Conservation (phyloP, 1,139 yeast genomes). For the Scheffersomyces illinoinensis region DNA sequence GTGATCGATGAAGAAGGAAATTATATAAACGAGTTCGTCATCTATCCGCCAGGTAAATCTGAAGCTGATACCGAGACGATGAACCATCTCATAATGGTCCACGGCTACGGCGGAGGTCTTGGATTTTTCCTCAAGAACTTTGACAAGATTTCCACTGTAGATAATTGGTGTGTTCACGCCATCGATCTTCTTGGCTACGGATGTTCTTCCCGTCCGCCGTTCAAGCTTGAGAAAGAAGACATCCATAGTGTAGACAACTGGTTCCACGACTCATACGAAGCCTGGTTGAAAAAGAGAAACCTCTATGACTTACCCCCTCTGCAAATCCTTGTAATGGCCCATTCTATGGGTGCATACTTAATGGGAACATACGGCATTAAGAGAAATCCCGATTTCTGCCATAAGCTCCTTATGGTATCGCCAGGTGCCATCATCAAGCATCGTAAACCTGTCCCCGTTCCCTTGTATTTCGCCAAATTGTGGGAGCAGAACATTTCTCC, state of each 20-base stretch:
- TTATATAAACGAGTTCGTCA: slow-evolving; percentile 64
- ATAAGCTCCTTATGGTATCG: slow-evolving; percentile 51
- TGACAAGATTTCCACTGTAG: slow-evolving; percentile 36
- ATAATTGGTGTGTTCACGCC: slow-evolving; percentile 66
- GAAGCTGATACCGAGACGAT: slow-evolving; percentile 26
- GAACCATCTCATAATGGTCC: slow-evolving; percentile 65
- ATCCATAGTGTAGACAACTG: slow-evolving; percentile 46
- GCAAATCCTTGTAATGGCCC: slow-evolving; percentile 51
- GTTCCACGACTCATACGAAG: slow-evolving; percentile 52
- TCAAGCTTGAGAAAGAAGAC: slow-evolving; percentile 31
- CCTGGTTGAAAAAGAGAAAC: slow-evolving; percentile 43
- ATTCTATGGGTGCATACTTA: slow-evolving; percentile 65
- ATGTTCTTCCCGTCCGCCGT: slow-evolving; percentile 65
- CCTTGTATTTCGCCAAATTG: slow-evolving; percentile 60
- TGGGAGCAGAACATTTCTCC: slow-evolving; percentile 79
- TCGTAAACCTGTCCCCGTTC: slow-evolving; percentile 47
- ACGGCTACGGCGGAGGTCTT: slow-evolving; percentile 79
- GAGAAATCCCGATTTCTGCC: slow-evolving; percentile 42
- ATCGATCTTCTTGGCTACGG: slow-evolving; percentile 79
- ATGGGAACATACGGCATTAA: slow-evolving; percentile 49
- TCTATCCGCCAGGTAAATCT: slow-evolving; percentile 45
- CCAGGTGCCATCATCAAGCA: slow-evolving; percentile 66
- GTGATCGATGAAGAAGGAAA: slow-evolving; percentile 44
- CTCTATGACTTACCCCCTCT: slow-evolving; percentile 20
- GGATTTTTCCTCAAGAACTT: slow-evolving; percentile 70